Base-by-base conservation (phyloP, 2,329 filamentous ascomycete genomes). In the Paraphoma chrysanthemicola region DNA sequence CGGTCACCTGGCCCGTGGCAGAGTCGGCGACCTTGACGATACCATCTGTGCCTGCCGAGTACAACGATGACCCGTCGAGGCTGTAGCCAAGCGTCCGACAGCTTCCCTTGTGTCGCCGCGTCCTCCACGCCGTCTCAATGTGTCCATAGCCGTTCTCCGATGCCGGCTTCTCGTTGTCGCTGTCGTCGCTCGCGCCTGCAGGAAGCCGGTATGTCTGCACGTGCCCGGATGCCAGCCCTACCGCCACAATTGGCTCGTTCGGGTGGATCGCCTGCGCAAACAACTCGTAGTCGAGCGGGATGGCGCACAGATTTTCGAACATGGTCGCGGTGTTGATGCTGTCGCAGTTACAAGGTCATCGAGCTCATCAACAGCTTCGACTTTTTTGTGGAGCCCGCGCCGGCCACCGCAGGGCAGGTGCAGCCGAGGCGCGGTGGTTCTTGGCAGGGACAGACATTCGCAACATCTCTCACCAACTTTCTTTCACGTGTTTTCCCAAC, bases 221-320 rank as follows among this genome's bases (percentile, higher is more conserved):
- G 75, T 95, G 92, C 56, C 94, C 94, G 52, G 85, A 90, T 14
- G 90, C 88, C 28, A 97, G 84, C 14, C 95, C 95, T 46, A 97
- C 91, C 0, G 93, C 91, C 59, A 99, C 83, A 48, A 99, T 80
- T 12, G 94, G 92, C 74, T 93, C 88, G 0, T 84, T 86, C 1
- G 95, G 93, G 74, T 99, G 95, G 17, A 97, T 82, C 11, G 90
- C 90, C 77, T 96, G 93, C 1, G 92, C 80, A 80, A 99, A 98
- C 69, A 99, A 83, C 72, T 98, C 95, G 54, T 91, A 86, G 55
- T 86, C 86, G 45, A 98, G 87, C 61, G 93, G 93, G 44, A 98
- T 86, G 28, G 91, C 92, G 83, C 94, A 97, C 63, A 96, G 85
- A 63, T 92, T 96, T 77, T 97, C 93, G 73, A 96, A 92, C 92